These are phyloP conservation scores for Podospora sp. DNA, from an alignment of 495 filamentous ascomycete species.

Conservation along the genomic window DNA sequence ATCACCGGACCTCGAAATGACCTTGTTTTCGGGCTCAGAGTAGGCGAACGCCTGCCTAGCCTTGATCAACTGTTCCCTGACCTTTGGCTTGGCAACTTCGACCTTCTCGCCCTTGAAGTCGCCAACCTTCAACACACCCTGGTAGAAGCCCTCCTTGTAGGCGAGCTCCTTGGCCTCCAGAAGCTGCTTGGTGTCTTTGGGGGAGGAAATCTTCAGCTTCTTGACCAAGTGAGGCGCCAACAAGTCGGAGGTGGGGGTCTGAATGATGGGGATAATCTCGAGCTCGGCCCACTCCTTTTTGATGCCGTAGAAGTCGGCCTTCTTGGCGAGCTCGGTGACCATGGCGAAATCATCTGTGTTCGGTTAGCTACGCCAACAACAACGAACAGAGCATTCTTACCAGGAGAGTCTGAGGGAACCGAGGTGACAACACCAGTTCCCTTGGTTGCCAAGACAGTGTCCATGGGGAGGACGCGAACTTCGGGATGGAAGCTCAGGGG, in stretches of 20 bases:
- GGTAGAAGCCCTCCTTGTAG: conserved; percentile 98
- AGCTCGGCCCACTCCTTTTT: conserved; percentile 95
- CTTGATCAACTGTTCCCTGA: conserved; percentile 77
- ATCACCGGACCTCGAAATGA: conserved; percentile 83
- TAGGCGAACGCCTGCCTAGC: conserved; percentile 84
- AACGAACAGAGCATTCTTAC: background rate
- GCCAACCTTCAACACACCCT: conserved; percentile 86
- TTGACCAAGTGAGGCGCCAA: conserved; percentile 83
- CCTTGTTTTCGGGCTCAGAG: conserved; percentile 86
- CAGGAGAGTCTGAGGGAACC: conserved; percentile 89
- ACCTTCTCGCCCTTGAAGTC: conserved; percentile 89
- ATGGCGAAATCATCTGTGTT: conserved; percentile 83
- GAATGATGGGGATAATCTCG: conserved; percentile 84
- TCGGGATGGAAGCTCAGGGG: conserved; percentile 86
- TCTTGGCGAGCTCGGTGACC: conserved; percentile 84
- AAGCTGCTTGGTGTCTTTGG: conserved; percentile 88
- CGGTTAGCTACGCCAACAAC: too few relatives aligned
- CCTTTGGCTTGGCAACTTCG: conserved; percentile 81
- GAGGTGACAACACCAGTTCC: conserved; percentile 96
- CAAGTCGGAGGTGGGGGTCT: conserved; percentile 85
- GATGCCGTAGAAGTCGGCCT: conserved; percentile 96
- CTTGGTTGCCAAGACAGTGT: conserved; percentile 85
- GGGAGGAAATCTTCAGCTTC: conserved; percentile 92
- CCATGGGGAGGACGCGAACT: conserved; percentile 92
- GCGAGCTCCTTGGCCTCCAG: conserved; percentile 93